These are phyloP conservation scores for Metschnikowia cubensis DNA, from an alignment of 805 yeast species.

Conservation along the genomic window DNA sequence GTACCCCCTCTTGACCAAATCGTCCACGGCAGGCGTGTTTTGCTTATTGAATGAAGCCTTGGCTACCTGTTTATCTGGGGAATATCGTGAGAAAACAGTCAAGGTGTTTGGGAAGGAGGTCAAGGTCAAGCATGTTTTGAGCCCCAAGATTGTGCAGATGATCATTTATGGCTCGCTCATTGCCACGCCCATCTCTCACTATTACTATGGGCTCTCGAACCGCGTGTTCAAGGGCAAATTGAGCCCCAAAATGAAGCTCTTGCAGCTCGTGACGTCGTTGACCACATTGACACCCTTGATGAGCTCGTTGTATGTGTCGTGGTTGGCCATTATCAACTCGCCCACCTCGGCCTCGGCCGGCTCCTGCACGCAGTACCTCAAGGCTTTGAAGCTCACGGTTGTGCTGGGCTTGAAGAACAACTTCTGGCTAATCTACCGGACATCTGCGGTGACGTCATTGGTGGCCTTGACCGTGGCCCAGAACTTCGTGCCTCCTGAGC, in stretches of 20 bases:
- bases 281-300: slow-evolving; percentile 53
- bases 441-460: slow-evolving; percentile 54
- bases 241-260: slow-evolving; percentile 34
- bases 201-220: slow-evolving; percentile 42
- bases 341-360: slow-evolving; percentile 16
- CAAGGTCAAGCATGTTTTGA: slow-evolving; percentile 38
- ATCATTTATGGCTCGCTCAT: slow-evolving; percentile 52
- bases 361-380: slow-evolving; percentile 16
- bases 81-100: slow-evolving; percentile 24
- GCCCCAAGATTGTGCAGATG: slow-evolving; percentile 48
- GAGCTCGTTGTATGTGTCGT: slow-evolving; percentile 45
- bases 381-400: slow-evolving; percentile 20
- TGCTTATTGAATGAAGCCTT: slow-evolving; percentile 55
- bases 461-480: slow-evolving; percentile 54
- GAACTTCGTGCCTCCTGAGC: slow-evolving; percentile 49
- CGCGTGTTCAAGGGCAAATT: slow-evolving; percentile 44
- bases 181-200: slow-evolving; percentile 58
- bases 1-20: slow-evolving; percentile 57
- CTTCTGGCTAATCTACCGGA: slow-evolving; percentile 43
- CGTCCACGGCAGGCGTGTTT: slow-evolving; percentile 53
- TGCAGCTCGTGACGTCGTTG: slow-evolving; percentile 51
- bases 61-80: slow-evolving; percentile 49
- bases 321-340: slow-evolving; percentile 49
- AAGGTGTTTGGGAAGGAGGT: slow-evolving; percentile 15
- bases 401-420: slow-evolving; percentile 37